A percentile compares a stretch with the other conserved stretches of the same genome.
Conservation (phyloP, 306 rosid genomes). For the Quercus alba region DNA sequence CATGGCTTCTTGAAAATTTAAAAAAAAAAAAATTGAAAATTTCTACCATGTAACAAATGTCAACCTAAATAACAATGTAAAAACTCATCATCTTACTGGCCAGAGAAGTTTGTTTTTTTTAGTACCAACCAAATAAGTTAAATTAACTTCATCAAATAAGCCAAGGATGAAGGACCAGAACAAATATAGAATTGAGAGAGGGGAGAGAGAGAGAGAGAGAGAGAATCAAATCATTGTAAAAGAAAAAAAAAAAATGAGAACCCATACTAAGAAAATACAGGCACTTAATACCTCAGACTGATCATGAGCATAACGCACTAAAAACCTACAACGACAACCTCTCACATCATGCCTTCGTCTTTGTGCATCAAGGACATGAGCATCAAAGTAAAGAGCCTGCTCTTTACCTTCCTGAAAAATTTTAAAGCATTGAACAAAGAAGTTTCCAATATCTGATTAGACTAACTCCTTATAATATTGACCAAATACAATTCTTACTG, state of each 20-base stretch:
- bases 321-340: conserved; percentile 99
- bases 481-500: conserved; percentile 6
- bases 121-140: background rate
- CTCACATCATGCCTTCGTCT: conserved; percentile 96
- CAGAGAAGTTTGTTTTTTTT: background rate
- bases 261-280: conserved; percentile 2
- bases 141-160: background rate
- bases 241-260: conserved; percentile 11
- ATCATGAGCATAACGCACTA: conserved; percentile 96
- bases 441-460: conserved; percentile 20
- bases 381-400: conserved; percentile 97
- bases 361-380: conserved; percentile 98
- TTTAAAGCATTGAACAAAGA: background rate
- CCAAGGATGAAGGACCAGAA: conserved; percentile 6
- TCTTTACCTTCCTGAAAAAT: conserved; percentile 88
- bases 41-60: background rate
- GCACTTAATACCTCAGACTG: conserved; percentile 78
- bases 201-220: background rate
- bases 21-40: background rate
- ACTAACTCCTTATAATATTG: background rate
- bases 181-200: background rate
- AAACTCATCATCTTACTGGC: background rate
- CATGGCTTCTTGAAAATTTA: background rate
- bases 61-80: background rate
- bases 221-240: background rate